A percentile compares a stretch with the other conserved stretches of the same genome.
Conservation (phyloP, 2,329 filamentous ascomycete species). For the Paecilomyces niveus region DNA sequence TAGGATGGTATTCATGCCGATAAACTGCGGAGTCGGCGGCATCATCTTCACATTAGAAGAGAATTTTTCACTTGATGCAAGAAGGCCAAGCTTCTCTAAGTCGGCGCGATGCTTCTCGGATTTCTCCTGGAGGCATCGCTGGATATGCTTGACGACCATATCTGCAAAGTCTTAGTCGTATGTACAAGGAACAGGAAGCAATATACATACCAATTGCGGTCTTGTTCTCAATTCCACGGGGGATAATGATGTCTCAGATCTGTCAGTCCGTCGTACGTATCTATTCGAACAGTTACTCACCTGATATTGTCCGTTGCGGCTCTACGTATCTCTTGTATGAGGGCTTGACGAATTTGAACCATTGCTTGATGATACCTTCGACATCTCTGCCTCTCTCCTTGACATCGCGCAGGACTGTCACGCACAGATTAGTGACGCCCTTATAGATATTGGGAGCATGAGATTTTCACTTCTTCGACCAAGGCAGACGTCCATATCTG, state of each 20-base stretch:
- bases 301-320: slow-evolving; percentile 79
- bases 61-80: slow-evolving; percentile 63
- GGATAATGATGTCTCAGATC: slow-evolving; percentile 75
- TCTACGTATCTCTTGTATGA: slow-evolving; percentile 94
- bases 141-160: slow-evolving; percentile 92
- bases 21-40: slow-evolving; percentile 69
- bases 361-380: slow-evolving; percentile 95
- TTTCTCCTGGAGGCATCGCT: slow-evolving; percentile 78
- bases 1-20: slow-evolving; percentile 84
- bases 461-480: slow-evolving; percentile 66
- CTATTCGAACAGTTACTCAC: slow-evolving; percentile 36
- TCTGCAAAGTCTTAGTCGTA: slow-evolving; percentile 39
- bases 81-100: slow-evolving; percentile 66
- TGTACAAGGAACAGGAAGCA: neutral
- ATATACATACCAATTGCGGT: slow-evolving; percentile 63
- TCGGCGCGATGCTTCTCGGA: slow-evolving; percentile 75
- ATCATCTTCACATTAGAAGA: slow-evolving; percentile 69
- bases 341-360: slow-evolving; percentile 93
- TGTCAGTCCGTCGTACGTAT: neutral
- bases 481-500: slow-evolving; percentile 88
- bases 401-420: slow-evolving; percentile 74
- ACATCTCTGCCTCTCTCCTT: slow-evolving; percentile 83
- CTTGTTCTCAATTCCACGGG: slow-evolving; percentile 86
- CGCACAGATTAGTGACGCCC: slow-evolving; percentile 13
- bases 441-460: neutral